Evolutionary conservation across 2,329 filamentous ascomycete species (phyloP).

Genomic region (Fusarium sp.): DNA sequence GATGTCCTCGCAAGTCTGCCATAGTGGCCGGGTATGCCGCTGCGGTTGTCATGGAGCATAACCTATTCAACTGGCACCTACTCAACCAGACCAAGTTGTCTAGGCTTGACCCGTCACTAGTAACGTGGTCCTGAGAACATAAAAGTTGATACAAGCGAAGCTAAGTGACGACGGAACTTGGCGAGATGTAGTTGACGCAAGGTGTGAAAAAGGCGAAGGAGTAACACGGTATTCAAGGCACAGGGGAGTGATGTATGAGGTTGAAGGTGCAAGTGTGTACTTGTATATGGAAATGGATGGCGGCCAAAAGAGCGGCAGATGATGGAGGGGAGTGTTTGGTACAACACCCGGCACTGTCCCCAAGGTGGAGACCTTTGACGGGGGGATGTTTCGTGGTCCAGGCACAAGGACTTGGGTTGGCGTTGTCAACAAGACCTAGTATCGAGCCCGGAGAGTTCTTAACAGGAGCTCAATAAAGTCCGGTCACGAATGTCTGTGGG

Average conservation of each 20-base stretch:
- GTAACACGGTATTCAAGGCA: conserved; percentile 34
- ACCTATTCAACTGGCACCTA: conserved; percentile 50
- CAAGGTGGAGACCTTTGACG: conserved; percentile 58
- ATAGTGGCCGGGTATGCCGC: conserved; percentile 72
- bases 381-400: conserved; percentile 55
- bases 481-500: conserved; percentile 46
- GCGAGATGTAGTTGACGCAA: conserved; percentile 30
- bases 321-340: conserved; percentile 63
- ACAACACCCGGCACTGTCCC: conserved; percentile 64
- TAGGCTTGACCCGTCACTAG: conserved; percentile 46
- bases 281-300: conserved; percentile 61
- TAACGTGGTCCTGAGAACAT: conserved; percentile 42
- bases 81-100: conserved; percentile 41
- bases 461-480: conserved; percentile 44
- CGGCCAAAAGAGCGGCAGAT: conserved; percentile 59
- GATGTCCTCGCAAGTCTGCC: conserved; percentile 73
- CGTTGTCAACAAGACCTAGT: conserved; percentile 46
- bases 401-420: conserved; percentile 55
- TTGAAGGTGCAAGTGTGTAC: conserved; percentile 62
- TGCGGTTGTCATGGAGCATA: conserved; percentile 72
- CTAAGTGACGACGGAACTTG: conserved; percentile 25
- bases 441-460: conserved; percentile 51
- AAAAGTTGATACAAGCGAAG: conserved; percentile 34
- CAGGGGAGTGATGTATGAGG: conserved; percentile 46
- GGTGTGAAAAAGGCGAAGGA: conserved; percentile 34